Base-by-base conservation (phyloP, 345 rosid genomes). In the Rhodomyrtus tomentosa region DNA sequence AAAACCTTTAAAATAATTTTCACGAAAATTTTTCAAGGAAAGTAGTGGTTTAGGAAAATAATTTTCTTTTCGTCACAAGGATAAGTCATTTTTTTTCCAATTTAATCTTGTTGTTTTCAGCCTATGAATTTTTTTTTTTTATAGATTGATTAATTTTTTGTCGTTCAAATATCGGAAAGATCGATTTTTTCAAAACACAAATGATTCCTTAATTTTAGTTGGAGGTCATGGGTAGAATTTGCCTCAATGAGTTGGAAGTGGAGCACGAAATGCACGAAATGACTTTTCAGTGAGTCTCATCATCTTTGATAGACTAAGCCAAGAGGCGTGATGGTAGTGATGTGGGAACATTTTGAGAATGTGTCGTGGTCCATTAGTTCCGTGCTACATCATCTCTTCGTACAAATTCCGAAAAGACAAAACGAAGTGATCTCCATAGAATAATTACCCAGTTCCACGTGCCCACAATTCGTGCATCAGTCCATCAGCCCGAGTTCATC, bases 71-170 rank as follows among this genome's bases (percentile, higher is more conserved):
- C 10, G 10, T 3, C 2, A 32, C 6, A 32, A 68, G 45, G 2
- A 18, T 7, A 68, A 68, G 10, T 18, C 2, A 0, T 18, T 68
- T 68, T 32, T 10, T 6, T 1, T 10, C 10, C 1, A 68, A 68
- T 2, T 10, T 9, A 36, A 68, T 9, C 10, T 68, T 18, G 3
- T 36, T 68, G 20, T 68, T 4, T 32, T 68, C 22, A 15, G 13
- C 38, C 3, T 13, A 18, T 32, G 10, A 4, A 36, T 18, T 18
- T 2, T 0, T 0, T 0, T 68, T 32, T 3, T 68, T 5, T 5
- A 18, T 68, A 68, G 0, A 20, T 68, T 3, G 13, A 36, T 18
- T 18, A 18, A 1, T 18, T 68, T 36, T 18, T 5, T 2, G 5
- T 68, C 45, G 18, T 68, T 10, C 25, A 36, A 68, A 32, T 3